Evolutionary conservation across 179 eudicot species (phyloP).

Genomic region (Spinacia oleracea): DNA sequence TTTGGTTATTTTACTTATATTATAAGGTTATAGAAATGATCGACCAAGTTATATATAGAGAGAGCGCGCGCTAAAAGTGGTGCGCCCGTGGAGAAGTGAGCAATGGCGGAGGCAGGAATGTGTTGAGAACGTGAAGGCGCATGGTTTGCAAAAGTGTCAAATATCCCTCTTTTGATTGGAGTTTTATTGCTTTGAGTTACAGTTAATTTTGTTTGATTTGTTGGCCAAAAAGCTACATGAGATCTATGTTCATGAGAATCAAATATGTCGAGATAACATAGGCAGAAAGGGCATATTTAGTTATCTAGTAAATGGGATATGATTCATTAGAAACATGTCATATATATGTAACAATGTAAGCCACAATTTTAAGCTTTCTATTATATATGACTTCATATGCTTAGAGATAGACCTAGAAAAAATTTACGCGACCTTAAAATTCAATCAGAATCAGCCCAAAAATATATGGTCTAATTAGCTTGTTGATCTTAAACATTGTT

Average conservation of each 20-base stretch:
- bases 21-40: neutral
- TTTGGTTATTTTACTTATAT: neutral
- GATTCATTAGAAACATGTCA: neutral
- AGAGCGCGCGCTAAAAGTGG: neutral
- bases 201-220: constrained; percentile 3
- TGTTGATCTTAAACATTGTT: too few relatives aligned
- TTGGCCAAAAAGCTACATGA: constrained; percentile 1
- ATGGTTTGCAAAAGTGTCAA: constrained; percentile 6
- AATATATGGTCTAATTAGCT: too few relatives aligned
- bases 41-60: constrained; percentile 11
- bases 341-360: neutral
- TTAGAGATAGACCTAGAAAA: neutral
- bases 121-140: constrained; percentile 22
- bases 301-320: neutral
- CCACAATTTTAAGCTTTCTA: neutral
- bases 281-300: neutral
- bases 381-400: neutral
- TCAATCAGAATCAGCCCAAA: too few relatives aligned
- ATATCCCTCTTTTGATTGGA: neutral
- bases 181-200: neutral
- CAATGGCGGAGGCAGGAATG: constrained; percentile 15
- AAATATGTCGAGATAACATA: constrained; percentile 5
- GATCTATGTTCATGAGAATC: neutral
- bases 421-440: neutral
- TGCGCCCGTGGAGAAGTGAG: neutral